Evolutionary conservation across 2,329 filamentous ascomycete species (phyloP).

Genomic region (Coniochaeta ligniaria): DNA sequence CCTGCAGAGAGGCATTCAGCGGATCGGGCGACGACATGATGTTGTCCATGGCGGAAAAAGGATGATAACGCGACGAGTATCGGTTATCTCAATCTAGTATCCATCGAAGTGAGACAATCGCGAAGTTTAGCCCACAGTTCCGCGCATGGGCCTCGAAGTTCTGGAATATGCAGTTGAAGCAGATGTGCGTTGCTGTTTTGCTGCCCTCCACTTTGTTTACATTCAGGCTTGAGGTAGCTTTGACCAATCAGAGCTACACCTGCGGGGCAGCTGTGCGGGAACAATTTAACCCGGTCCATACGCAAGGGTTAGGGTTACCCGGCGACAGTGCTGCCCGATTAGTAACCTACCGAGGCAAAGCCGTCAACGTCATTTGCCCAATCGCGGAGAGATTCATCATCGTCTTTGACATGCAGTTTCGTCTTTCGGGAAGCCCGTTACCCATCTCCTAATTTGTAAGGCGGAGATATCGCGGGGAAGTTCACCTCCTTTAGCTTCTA

Average conservation of each 20-base stretch:
- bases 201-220: neutral
- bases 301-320: neutral
- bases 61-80: neutral
- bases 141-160: neutral
- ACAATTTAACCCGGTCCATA: neutral
- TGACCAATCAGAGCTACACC: neutral
- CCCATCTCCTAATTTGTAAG: neutral
- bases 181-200: slow-evolving; percentile 1
- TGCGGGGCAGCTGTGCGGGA: neutral
- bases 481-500: neutral
- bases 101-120: neutral
- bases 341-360: neutral
- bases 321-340: neutral
- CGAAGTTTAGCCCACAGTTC: neutral
- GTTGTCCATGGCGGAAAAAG: slow-evolving; percentile 23
- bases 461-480: neutral
- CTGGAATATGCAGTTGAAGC: neutral
- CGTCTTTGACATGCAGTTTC: neutral
- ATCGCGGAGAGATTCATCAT: neutral
- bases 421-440: no score
- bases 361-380: no score
- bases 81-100: neutral
- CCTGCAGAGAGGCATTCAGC: slow-evolving; percentile 31
- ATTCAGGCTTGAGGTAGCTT: neutral
- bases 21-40: slow-evolving; percentile 45